Evolutionary conservation across 2,329 filamentous ascomycete species (phyloP), one percentile per base, ranked within the genome.

Genomic region (Colletotrichum horii): DNA sequence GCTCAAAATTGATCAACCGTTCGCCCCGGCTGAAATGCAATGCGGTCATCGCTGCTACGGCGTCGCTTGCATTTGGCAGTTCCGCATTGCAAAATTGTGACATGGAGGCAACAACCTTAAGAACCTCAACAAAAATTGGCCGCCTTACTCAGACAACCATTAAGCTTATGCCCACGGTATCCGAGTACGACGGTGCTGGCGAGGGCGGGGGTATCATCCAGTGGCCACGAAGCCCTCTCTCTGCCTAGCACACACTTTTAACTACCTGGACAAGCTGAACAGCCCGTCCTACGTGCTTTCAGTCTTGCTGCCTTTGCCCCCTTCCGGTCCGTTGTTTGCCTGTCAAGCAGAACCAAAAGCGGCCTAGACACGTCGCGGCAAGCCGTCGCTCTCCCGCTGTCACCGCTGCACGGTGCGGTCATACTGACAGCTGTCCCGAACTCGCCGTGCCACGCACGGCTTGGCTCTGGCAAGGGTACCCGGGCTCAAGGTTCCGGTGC

Each of bases 401-500:
- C 64, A 68, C 62, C 69, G 64, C 73, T 75, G 73, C 73, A 73
- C 64, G 69, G 26, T 73, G 64, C 73, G 62, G 73, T 73, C 73
- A 75, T 72, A 48, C 62, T 62, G 32, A 66, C 68, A 36, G 62
- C 56, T 32, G 32, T 66, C 26, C 43, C 60, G 58, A 34, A 38
- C 30, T 14, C 15, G 38, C 68, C 36, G 58, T 55, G 58, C 38
- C 16, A 14, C 12, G 24, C 28, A 36, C 38, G 16, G 38, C 38
- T 48, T 70, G 28, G 55, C 14, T 32, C 30, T 70, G 30, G 60
- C 68, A 71, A 65, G 68, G 38, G 28, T 71, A 7, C 60, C 60
- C 68, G 38, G 68, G 58, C 68, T 32, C 9, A 22, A 55, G 12
- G 26, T 71, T 71, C 60, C 60, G 68, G 68, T 24, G 30, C 68